These are phyloP conservation scores for Friedmanniomyces simplex DNA, from an alignment of 495 filamentous ascomycete genomes.

Conservation along the genomic window DNA sequence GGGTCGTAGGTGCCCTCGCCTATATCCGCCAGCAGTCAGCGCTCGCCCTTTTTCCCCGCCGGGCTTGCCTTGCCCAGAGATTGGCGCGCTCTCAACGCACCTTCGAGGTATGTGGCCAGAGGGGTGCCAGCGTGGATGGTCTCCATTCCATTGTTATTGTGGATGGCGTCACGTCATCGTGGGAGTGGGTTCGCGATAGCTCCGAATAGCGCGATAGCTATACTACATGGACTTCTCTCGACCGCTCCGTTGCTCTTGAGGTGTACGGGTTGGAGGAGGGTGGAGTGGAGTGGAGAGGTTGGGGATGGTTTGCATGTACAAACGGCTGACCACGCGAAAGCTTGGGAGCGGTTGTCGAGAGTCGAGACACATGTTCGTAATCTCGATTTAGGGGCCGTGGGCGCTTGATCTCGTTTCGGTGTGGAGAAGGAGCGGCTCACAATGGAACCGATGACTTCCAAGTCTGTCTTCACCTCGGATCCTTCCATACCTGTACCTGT, in stretches of 20 bases:
- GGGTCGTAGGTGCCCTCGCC: conserved; percentile 13
- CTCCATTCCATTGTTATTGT: conserved; percentile 55
- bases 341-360: no score
- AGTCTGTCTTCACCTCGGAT: no score
- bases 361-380: no score
- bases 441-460: no score
- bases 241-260: not conserved
- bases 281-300: not conserved
- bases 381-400: no score
- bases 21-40: not conserved
- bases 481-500: no score
- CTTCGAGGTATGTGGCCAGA: conserved; percentile 86
- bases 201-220: no score
- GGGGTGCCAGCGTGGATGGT: conserved; percentile 82
- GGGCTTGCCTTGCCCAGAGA: not conserved
- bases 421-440: no score
- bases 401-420: no score
- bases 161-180: conserved; percentile 2
- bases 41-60: not conserved
- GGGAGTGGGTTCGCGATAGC: no score
- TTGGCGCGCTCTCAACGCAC: conserved; percentile 41
- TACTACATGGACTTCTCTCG: no score
- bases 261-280: not conserved
- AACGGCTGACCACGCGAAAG: no score
- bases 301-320: not conserved